Conservation (phyloP, 768 basidiomycete species). For the Dictyophora rubrovolvata region DNA sequence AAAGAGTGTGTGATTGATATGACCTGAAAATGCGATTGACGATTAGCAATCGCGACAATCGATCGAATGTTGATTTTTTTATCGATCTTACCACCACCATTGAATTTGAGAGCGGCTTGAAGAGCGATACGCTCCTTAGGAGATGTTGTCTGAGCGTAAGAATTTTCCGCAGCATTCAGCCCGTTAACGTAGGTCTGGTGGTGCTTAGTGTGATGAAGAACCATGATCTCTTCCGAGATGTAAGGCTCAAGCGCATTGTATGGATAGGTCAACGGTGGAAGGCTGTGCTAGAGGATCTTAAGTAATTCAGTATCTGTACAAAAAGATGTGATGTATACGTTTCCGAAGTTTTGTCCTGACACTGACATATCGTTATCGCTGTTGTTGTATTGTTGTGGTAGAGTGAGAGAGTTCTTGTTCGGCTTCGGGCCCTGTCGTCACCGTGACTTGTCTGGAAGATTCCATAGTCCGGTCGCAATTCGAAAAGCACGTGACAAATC, state of each 20-base stretch:
- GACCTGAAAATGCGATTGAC: conserved; percentile 30
- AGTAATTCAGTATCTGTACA: background rate
- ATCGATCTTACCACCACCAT: conserved; percentile 69
- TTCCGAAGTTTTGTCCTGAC: background rate
- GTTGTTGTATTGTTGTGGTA: background rate
- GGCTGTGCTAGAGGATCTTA: conserved; percentile 29
- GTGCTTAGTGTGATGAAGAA: conserved; percentile 89
- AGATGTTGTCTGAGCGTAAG: conserved; percentile 53
- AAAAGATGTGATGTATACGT: background rate
- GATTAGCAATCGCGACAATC: background rate
- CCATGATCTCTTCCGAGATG: conserved; percentile 89
- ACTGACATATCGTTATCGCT: background rate
- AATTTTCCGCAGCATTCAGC: conserved; percentile 80
- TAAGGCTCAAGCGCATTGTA: conserved; percentile 92
- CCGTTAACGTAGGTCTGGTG: conserved; percentile 92
- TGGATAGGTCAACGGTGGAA: conserved; percentile 65
- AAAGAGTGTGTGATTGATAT: conserved; percentile 93
- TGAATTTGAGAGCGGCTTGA: conserved; percentile 89
- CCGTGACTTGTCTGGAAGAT: background rate
- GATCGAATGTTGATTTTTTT: background rate
- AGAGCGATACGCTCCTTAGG: conserved; percentile 79
- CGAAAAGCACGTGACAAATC: too few relatives aligned
- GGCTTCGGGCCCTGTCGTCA: background rate
- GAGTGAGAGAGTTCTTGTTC: background rate
- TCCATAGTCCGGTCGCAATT: background rate